Conservation (phyloP, 2,329 filamentous ascomycete genomes). For the Talaromyces sp. region DNA sequence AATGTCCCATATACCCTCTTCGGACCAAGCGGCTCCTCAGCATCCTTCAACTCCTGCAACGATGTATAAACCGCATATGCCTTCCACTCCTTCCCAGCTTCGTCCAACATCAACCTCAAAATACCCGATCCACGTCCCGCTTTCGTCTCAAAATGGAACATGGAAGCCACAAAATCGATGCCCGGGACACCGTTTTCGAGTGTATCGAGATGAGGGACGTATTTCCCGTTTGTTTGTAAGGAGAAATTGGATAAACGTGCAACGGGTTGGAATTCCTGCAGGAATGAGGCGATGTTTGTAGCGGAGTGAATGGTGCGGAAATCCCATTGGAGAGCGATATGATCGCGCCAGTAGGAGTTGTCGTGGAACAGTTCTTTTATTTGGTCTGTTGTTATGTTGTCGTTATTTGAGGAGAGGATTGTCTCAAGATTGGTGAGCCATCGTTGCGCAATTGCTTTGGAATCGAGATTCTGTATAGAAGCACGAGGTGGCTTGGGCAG, state of each 20-base stretch:
- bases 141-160: slow-evolving; percentile 43
- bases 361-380: slow-evolving; percentile 38
- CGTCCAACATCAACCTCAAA: slow-evolving; percentile 35
- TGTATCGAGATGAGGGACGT: slow-evolving; percentile 30
- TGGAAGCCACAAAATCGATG: slow-evolving; percentile 31
- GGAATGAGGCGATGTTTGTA: slow-evolving; percentile 33
- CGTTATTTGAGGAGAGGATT: slow-evolving; percentile 24
- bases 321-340: slow-evolving; percentile 43
- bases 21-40: slow-evolving; percentile 35
- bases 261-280: slow-evolving; percentile 29
- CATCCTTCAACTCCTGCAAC: slow-evolving; percentile 37
- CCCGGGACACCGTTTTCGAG: slow-evolving; percentile 27
- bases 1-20: slow-evolving; percentile 36
- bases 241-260: slow-evolving; percentile 32
- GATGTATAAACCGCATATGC: slow-evolving; percentile 42
- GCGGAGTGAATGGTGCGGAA: slow-evolving; percentile 37
- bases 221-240: slow-evolving; percentile 35
- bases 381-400: slow-evolving; percentile 25
- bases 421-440: slow-evolving; percentile 33
- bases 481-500: slow-evolving; percentile 30
- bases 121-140: slow-evolving; percentile 39
- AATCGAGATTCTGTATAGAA: slow-evolving; percentile 21
- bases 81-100: slow-evolving; percentile 31
- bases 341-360: slow-evolving; percentile 45
- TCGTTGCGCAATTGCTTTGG: slow-evolving; percentile 32